Evolutionary conservation across 2,329 filamentous ascomycete genomes (phyloP), one percentile per base, ranked within the genome.

Genomic region (Nectriaceae sp.): DNA sequence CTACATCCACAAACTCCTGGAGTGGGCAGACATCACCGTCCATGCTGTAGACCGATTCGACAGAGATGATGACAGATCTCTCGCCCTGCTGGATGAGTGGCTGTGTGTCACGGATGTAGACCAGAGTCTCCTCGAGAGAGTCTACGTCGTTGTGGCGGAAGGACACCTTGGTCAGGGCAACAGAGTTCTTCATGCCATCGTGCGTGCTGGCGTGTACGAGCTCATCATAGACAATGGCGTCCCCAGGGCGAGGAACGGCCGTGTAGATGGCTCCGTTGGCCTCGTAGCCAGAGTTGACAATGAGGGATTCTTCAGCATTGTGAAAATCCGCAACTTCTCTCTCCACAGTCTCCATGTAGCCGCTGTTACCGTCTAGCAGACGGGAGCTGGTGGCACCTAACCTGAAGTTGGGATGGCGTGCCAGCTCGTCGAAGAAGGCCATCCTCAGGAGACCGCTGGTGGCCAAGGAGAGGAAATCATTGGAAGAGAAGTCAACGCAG

Each of bases 151-250:
- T 82, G 57, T 83, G 79, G 2, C 50, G 55, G 59, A 82, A 81
- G 5, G 66, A 52, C 0, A 74, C 44, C 63, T 57, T 74, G 33
- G 68, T 63, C 1, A 68, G 65, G 0, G 83, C 82, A 5, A 81
- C 69, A 11, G 75, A 78, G 4, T 77, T 63, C n/a, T 73, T 69
- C 78, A 88, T 86, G 1, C 84, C 85, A 53, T 87, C 83, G 49
- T 83, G 82, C 1, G 78, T 76, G 63, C 82, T 87, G 0, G 86
- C 86, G 57, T 89, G 86, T 3, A 88, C 79, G 13, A 83, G 71
- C 54, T 82, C 82, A 63, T 89, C 85, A 50, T 84, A 84, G 0
- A 89, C 58, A 18, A 89, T 75, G 1, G 73, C 61, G 59, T 83
- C 80, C 0, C 76, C 78, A 0, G 72, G 71, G 21, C 75, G 76